Base-by-base conservation (phyloP, 192 early-diverging fungal species). In the Coemansia asiatica region DNA sequence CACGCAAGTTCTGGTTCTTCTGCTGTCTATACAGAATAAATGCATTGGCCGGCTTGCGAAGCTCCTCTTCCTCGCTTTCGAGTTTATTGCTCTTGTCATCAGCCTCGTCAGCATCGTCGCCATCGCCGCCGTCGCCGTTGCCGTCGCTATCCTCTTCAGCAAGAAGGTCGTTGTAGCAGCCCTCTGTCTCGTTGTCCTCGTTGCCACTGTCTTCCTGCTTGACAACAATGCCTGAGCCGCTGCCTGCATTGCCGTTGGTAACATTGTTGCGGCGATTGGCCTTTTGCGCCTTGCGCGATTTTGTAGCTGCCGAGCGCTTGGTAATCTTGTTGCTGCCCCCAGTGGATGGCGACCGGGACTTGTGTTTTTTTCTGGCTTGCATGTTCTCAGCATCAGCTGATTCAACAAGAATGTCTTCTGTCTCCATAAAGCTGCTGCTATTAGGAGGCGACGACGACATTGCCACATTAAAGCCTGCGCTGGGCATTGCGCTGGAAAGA, bases 1-100 rank as follows among this genome's bases (percentile, higher is more conserved):
- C 21, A 16, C 74, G 73, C 31, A 81, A 59, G 33, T 38, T 18
- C 47, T 31, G 21, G 56, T 75, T 74, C 65, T 59, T 68, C n/a
- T 59, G 55, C 12, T 51, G 50, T 28, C 78, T 61, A 53, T 81
- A 81, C 22, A 75, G 44, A 16, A 81, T 81, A 56, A 81, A 81
- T 18, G 72, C 73, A 18, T 81, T 81, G 15, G 63, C 60, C 25
- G 78, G 78, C 56, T 81, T 81, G 61, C 69, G 69, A 23, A 81
- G 66, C 44, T 66, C 33, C 21, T 56, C 31, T 26, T 63, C 60
- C 8, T 54, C 68, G 16, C 29, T 33, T 6, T 64, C 62, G 36
- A 54, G 50, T 12, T 64, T 36, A 22, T 38, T 64, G 35, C 31
- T 27, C n/a, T 55, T 36, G 31, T 35, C 33, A 15, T 64, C 62